Conservation (phyloP, 2,329 filamentous ascomycete genomes). For the Colletotrichum ledebouriae region DNA sequence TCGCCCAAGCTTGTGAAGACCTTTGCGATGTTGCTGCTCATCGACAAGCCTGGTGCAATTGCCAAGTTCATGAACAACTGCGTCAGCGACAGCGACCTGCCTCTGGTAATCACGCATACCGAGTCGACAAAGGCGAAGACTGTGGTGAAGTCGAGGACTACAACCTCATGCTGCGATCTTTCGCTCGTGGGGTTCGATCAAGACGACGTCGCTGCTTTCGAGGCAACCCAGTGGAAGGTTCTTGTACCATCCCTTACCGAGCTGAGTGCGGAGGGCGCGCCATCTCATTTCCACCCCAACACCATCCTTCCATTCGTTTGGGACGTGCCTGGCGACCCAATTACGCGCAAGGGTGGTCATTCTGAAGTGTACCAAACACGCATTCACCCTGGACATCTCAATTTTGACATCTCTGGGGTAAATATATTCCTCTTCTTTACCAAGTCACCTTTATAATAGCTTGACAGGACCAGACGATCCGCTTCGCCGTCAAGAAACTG, state of each 20-base stretch:
- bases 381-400: background rate
- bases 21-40: constrained; percentile 8
- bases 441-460: background rate
- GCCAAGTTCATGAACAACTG: background rate
- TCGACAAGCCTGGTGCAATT: background rate
- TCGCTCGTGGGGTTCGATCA: background rate
- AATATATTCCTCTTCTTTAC: background rate
- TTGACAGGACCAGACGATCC: background rate
- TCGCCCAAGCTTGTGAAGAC: background rate
- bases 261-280: background rate
- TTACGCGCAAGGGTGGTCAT: background rate
- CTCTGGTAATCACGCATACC: background rate
- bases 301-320: constrained; percentile 5
- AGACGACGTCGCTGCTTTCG: background rate
- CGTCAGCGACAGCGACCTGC: constrained; percentile 1
- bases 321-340: background rate
- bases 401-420: background rate
- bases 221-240: constrained; percentile 17
- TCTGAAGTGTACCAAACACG: background rate
- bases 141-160: background rate
- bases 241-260: background rate
- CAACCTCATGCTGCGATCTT: background rate
- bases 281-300: background rate
- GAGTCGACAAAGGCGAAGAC: background rate
- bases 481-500: background rate